Base-by-base conservation (phyloP, 2,329 filamentous ascomycete species). In the Nemania diffusa region DNA sequence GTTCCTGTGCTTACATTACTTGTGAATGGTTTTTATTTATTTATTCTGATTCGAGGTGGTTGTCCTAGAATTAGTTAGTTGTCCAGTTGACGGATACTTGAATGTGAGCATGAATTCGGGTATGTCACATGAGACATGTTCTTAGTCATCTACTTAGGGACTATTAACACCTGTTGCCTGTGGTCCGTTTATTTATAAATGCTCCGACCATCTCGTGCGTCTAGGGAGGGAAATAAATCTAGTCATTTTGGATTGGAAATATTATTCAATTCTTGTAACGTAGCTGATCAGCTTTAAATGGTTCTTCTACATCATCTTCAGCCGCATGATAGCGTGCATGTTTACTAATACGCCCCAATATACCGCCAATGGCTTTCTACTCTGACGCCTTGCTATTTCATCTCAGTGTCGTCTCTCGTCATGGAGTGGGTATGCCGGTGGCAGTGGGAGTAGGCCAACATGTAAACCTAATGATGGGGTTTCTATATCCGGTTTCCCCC, bases 331-430 rank as follows among this genome's bases (percentile, higher is more conserved):
- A 9, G 48, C 26, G 26, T 26, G 22, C 20, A 56, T 34, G 50
- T 37, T 26, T 34, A 46, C 8, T 51, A 29, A 13, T 46, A 34
- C 48, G 34, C 22, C 46, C 40, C 6, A n/a, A 24, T 17, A 27
- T 32, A 27, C 48, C 26, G 22, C 34, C 48, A 17, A 46, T 11
- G 37, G 6, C 27, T 2, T 17, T 60, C 32, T 29, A 42, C 20
- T 26, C 59, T 29, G 29, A 22, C 34, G 15, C 42, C 17, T 24
- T 46, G 15, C 55, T 20, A 37, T 52, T 46, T 46, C 22, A 24
- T 29, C 22, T 61, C 29, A 20, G 48, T 44, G 34, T 65, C 53
- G 37, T 62, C 44, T 60, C 62, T 65, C 63, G 63, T 62, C 46
- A 56, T 65, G 17, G 5, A n/a, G n/a, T n/a, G 4, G 17, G 42